A percentile compares a stretch with the other conserved stretches of the same genome.
phyloP scores from a whole-genome alignment of 2,329 filamentous ascomycete genomes.

The Aspergillus caelatus region DNA sequence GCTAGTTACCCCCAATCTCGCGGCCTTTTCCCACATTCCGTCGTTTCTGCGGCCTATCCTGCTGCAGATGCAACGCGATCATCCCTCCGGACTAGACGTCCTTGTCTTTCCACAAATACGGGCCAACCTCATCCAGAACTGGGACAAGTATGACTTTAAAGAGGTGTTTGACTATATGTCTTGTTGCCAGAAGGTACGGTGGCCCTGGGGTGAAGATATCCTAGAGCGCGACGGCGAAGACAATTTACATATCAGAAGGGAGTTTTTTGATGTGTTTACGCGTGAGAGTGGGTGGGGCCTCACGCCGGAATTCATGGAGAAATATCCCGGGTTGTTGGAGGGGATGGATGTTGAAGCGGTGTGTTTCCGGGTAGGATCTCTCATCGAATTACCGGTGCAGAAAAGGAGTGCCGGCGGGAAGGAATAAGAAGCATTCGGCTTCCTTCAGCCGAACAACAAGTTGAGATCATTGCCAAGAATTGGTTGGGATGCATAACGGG shows the following conservation, averaged over 20 bases:
- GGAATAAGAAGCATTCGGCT: neutral
- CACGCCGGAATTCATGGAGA: conserved; percentile 17
- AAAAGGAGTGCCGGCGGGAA: neutral
- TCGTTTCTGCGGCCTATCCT: conserved; percentile 1
- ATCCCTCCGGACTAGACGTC: conserved; percentile 5
- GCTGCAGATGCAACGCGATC: neutral
- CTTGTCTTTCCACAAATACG: conserved; percentile 12
- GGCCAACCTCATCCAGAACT: conserved; percentile 10
- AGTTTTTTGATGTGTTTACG: conserved; percentile 13
- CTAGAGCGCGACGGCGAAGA: conserved; percentile 14
- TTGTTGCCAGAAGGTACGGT: conserved; percentile 16
- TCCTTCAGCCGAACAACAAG: too few relatives aligned
- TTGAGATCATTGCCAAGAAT: neutral
- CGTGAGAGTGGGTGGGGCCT: conserved; percentile 15
- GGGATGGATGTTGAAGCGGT: conserved; percentile 12
- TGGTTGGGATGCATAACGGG: neutral
- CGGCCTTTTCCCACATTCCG: neutral
- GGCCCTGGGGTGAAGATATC: conserved; percentile 15
- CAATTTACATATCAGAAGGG: conserved; percentile 4
- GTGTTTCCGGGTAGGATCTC: neutral
- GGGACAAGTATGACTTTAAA: conserved; percentile 6
- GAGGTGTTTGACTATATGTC: conserved; percentile 5
- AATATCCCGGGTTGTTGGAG: conserved; percentile 13
- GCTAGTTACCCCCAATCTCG: conserved; percentile 3
- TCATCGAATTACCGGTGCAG: neutral